phyloP scores from a whole-genome alignment of 768 basidiomycete species.

The Lentinus brumalis region DNA sequence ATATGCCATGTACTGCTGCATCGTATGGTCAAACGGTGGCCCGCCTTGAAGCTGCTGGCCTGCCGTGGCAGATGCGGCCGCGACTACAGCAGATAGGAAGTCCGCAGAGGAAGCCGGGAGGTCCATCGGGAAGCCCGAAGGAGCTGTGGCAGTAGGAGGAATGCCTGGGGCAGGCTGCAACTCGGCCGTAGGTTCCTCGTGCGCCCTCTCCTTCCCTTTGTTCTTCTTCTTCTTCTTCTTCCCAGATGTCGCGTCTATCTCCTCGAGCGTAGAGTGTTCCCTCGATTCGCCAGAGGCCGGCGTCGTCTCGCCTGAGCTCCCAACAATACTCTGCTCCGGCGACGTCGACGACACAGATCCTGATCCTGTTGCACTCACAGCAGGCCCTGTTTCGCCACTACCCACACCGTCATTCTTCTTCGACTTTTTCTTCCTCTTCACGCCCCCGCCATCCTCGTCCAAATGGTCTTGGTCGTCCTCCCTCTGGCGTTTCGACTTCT shows the following conservation, averaged over 20 bases:
- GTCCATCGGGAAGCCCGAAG: slow-evolving; percentile 21
- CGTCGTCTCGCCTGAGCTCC: slow-evolving; percentile 36
- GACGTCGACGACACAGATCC: neutral
- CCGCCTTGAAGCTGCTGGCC: slow-evolving; percentile 16
- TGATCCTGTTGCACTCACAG: neutral
- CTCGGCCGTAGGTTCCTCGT: slow-evolving; percentile 23
- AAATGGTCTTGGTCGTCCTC: slow-evolving; percentile 8
- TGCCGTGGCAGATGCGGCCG: slow-evolving; percentile 59
- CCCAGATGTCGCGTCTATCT: neutral
- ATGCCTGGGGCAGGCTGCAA: slow-evolving; percentile 3
- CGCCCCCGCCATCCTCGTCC: slow-evolving; percentile 14
- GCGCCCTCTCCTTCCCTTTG: slow-evolving; percentile 40
- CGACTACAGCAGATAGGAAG: slow-evolving; percentile 65
- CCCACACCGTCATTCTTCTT: slow-evolving; percentile 23
- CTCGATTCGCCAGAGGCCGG: slow-evolving; percentile 21
- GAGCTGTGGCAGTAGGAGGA: slow-evolving; percentile 1
- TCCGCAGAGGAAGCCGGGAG: slow-evolving; percentile 54
- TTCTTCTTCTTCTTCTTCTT: slow-evolving; percentile 35
- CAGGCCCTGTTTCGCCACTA: slow-evolving; percentile 15
- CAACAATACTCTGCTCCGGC: neutral
- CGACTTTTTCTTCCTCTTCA: slow-evolving; percentile 38
- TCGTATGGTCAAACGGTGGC: slow-evolving; percentile 26
- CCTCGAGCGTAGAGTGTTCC: neutral
- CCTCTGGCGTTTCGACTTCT: slow-evolving; percentile 39
- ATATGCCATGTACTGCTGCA: slow-evolving; percentile 28